phyloP scores from a whole-genome alignment of 1,139 yeast genomes.

The Nakaseomyces delphensis region DNA sequence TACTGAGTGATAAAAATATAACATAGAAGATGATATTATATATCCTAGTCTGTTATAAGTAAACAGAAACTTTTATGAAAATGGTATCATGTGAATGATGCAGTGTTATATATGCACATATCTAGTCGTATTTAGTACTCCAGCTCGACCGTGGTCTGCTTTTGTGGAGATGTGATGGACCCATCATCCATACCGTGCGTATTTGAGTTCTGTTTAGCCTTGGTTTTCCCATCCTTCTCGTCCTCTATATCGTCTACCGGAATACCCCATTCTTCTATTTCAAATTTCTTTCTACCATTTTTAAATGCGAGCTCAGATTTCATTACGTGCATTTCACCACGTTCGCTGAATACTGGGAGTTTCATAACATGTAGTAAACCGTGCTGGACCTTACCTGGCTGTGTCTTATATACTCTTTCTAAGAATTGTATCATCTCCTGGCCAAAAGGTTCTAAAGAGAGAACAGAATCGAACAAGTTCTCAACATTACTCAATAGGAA shows the following conservation, averaged over 20 bases:
- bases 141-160: conserved; percentile 15
- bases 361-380: conserved; percentile 74
- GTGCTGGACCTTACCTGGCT: conserved; percentile 69
- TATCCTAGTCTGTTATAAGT: no score
- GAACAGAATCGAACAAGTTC: conserved; percentile 53
- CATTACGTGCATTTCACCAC: conserved; percentile 72
- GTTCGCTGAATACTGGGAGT: conserved; percentile 61
- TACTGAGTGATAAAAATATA: neutral
- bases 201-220: conserved; percentile 4
- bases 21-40: no score
- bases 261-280: conserved; percentile 86
- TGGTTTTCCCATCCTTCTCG: conserved; percentile 22
- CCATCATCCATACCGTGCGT: conserved; percentile 8
- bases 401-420: conserved; percentile 53
- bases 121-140: conserved; percentile 11
- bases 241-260: conserved; percentile 76
- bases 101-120: neutral
- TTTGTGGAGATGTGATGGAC: conserved; percentile 9
- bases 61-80: no score
- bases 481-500: conserved; percentile 47
- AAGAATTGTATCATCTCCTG: conserved; percentile 60
- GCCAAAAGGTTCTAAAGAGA: conserved; percentile 76
- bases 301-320: conserved; percentile 78
- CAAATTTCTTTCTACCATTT: conserved; percentile 74
- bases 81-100: neutral